These are phyloP conservation scores for Leucogyrophana mollusca DNA, from an alignment of 768 basidiomycete genomes.

Conservation along the genomic window DNA sequence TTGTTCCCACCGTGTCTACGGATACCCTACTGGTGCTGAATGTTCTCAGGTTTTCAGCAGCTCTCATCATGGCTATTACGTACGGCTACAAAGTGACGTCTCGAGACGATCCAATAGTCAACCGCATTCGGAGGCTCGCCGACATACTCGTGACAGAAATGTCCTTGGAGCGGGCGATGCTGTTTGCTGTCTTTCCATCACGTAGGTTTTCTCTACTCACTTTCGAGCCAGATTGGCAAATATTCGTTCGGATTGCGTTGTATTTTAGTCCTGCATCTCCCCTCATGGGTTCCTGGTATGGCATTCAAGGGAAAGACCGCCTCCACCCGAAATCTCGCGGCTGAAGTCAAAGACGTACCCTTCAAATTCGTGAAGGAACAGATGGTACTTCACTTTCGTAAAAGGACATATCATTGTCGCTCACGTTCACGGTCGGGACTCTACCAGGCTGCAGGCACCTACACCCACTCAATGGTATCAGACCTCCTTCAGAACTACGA, in stretches of 20 bases:
- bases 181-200: conserved; percentile 11
- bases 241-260: background rate
- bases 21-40: background rate
- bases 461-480: conserved; percentile 7
- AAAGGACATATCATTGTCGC: no score
- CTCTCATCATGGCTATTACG: conserved; percentile 6
- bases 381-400: conserved; percentile 2
- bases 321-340: background rate
- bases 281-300: conserved; percentile 18
- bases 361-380: conserved; percentile 14
- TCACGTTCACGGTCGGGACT: no score
- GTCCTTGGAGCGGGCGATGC: conserved; percentile 2
- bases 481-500: conserved; percentile 1
- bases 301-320: conserved; percentile 1
- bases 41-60: conserved; percentile 1
- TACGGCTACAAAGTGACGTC: conserved; percentile 8
- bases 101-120: conserved; percentile 5
- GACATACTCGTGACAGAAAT: background rate
- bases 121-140: background rate
- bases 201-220: conserved; percentile 15
- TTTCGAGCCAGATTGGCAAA: no score
- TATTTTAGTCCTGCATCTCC: conserved; percentile 17
- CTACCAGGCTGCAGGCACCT: conserved; percentile 2
- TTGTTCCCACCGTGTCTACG: background rate
- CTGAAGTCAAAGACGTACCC: conserved; percentile 5